Base-by-base conservation (phyloP, 2,329 filamentous ascomycete genomes). In the Coccinonectria pachysandricola region DNA sequence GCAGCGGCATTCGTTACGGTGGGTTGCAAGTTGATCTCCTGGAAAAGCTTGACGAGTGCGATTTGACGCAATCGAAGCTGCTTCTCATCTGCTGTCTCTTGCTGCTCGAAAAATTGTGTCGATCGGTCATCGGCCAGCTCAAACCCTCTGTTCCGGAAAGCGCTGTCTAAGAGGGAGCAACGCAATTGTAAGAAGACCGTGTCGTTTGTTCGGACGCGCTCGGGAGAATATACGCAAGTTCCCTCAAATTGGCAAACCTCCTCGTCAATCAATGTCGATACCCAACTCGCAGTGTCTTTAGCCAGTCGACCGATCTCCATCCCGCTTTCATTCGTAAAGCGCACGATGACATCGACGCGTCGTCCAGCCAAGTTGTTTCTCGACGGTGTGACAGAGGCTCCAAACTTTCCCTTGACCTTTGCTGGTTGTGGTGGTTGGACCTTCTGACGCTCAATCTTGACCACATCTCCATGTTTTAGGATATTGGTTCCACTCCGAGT, bases 181-280 rank as follows among this genome's bases (percentile, higher is more conserved):
- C 71, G 70, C 22, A 98, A 57, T 51, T 98, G 91, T 6, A 98
- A 54, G 43, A 88, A 93, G n/a, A 98, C 69, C 0, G 86, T 96
- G 45, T 98, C 91, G 46, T 93, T 94, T 7, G 87, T 91, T 25
- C 83, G 70, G 24, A 96, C 56, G 23, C 73, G 66, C 30, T 96
- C 88, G 0, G 87, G 87, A 0, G 83, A 83, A 52, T 82, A 96
- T 2, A 98, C 85, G 45, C 86, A 94, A 8, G 71, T 75, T 5
- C 82, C 91, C 40, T 93, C 82, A 35, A 98, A 93, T 12, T 61
- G 71, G 60, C 87, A 95, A 4, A 95, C 69, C 16, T 80, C 79
- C 50, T 96, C 86, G 46, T 98, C 91, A 26, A 96, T 75, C 40
- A 98, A 58, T 1, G 86, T 79, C 4, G 91, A 94, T 5, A 96